Conservation (phyloP, 345 rosid genomes). For the Streptanthus diversifolius region DNA sequence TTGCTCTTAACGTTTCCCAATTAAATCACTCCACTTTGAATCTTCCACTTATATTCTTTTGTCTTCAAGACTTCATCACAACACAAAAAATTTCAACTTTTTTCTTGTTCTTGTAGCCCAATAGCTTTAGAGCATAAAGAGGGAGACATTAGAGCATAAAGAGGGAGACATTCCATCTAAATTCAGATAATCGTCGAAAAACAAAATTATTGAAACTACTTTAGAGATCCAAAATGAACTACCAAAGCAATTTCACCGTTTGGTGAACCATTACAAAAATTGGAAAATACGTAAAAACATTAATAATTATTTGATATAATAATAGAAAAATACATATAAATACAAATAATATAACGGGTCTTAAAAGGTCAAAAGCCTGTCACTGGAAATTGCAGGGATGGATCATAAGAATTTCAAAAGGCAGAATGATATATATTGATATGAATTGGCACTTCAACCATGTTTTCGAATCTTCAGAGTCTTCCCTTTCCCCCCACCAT, state of each 20-base stretch:
- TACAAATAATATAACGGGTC: background rate
- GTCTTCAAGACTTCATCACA: conserved; percentile 35
- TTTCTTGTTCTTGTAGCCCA: conserved; percentile 25
- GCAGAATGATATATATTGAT: conserved; percentile 20
- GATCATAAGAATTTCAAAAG: conserved; percentile 33
- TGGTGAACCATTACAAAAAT: background rate
- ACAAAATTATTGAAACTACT: background rate
- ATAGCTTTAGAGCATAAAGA: conserved; percentile 26
- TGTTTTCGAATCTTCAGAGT: conserved; percentile 24
- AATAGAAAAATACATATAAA: background rate
- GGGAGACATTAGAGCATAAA: conserved; percentile 11
- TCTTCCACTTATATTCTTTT: conserved; percentile 33
- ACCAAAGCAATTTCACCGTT: background rate
- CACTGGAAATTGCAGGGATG: conserved; percentile 20
- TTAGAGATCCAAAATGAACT: background rate
- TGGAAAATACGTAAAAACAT: background rate
- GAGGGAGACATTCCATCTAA: conserved; percentile 22
- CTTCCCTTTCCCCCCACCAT: conserved; percentile 20
- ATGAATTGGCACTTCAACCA: conserved; percentile 34
- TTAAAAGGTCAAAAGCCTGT: conserved; percentile 24
- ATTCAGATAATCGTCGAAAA: background rate
- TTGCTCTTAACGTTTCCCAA: conserved; percentile 29
- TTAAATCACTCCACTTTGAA: conserved; percentile 29
- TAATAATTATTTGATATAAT: background rate
- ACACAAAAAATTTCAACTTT: conserved; percentile 11